These are phyloP conservation scores for Diplodia seriata DNA, from an alignment of 2,329 filamentous ascomycete genomes.

Conservation along the genomic window DNA sequence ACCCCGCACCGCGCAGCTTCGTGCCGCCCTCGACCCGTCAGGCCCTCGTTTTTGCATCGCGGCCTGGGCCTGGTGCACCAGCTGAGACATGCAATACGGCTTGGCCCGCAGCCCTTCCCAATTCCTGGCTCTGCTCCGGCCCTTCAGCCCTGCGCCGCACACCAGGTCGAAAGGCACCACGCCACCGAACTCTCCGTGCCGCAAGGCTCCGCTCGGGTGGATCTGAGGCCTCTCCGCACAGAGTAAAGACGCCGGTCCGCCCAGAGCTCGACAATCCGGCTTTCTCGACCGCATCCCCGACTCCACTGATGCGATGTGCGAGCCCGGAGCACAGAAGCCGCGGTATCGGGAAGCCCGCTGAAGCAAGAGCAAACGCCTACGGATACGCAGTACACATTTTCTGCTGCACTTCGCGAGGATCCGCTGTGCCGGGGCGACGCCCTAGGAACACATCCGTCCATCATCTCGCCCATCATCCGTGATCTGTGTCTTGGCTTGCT, in stretches of 20 bases:
- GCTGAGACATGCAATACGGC: slow-evolving; percentile 13
- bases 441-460: slow-evolving; percentile 6
- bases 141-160: slow-evolving; percentile 14
- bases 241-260: slow-evolving; percentile 5
- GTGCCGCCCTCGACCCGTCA: not conserved
- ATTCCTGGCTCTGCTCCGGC: not conserved
- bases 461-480: not conserved
- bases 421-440: not conserved
- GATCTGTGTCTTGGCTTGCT: not conserved
- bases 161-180: not conserved
- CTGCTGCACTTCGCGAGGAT: not conserved
- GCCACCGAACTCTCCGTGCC: not conserved
- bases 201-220: not conserved
- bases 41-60: not conserved
- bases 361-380: too few relatives aligned
- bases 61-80: not conserved
- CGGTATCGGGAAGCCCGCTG: not conserved
- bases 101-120: slow-evolving; percentile 4
- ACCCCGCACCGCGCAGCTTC: too few relatives aligned
- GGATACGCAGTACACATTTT: not conserved
- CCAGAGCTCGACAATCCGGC: slow-evolving; percentile 19
- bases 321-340: not conserved
- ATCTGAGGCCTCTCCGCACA: not conserved
- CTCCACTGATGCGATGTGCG: slow-evolving; percentile 6
- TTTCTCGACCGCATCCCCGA: not conserved